Evolutionary conservation across 805 yeast species (phyloP).

Genomic region (Candida rishiriensis): DNA sequence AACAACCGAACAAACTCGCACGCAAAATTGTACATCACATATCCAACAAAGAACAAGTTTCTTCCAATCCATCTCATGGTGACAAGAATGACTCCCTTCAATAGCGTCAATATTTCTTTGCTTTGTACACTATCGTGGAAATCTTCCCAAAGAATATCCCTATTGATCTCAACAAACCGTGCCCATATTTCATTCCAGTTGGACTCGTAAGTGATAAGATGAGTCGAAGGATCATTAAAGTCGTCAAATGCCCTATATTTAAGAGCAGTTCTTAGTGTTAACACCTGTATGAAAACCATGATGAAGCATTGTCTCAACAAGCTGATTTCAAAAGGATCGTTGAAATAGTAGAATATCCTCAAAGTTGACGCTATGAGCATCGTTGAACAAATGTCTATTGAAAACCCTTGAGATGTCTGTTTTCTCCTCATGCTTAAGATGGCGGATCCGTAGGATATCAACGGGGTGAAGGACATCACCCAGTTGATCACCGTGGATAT

Average conservation of each 20-base stretch:
- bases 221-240: conserved; percentile 36
- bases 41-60: conserved; percentile 11
- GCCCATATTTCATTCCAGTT: conserved; percentile 29
- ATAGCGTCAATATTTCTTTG: conserved; percentile 3
- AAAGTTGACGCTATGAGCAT: conserved; percentile 76
- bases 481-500: conserved; percentile 48
- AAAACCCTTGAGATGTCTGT: conserved; percentile 72
- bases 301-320: conserved; percentile 72
- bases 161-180: conserved; percentile 16
- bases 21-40: conserved; percentile 14
- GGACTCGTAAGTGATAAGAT: conserved; percentile 29
- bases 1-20: conserved; percentile 51
- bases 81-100: conserved; percentile 7
- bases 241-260: conserved; percentile 43
- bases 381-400: conserved; percentile 89
- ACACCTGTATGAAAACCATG: conserved; percentile 77
- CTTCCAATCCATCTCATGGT: conserved; percentile 11
- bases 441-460: conserved; percentile 84
- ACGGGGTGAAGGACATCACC: conserved; percentile 73
- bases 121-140: conserved; percentile 12
- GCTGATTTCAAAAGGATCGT: conserved; percentile 78
- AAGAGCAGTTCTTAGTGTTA: conserved; percentile 61
- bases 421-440: conserved; percentile 60
- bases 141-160: conserved; percentile 5
- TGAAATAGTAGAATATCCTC: conserved; percentile 70